phyloP scores from a whole-genome alignment of 75 land plant species.

The Chamaecyparis obtusa region DNA sequence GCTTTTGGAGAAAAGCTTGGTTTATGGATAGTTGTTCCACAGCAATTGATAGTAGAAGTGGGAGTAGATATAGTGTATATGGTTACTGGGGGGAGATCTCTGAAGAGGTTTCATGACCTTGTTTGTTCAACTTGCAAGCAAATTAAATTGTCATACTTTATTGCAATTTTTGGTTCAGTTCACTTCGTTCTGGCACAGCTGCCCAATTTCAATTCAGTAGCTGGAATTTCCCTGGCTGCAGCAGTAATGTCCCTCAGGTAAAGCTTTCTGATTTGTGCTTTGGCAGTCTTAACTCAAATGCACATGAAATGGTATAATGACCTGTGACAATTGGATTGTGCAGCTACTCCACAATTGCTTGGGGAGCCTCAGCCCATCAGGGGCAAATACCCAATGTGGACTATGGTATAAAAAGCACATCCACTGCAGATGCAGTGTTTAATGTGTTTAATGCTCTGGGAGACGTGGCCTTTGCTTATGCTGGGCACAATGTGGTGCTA shows the following conservation, averaged over 20 bases:
- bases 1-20: slow-evolving; percentile 67
- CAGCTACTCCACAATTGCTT: slow-evolving; percentile 66
- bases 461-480: slow-evolving; percentile 62
- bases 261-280: background rate
- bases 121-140: slow-evolving; percentile 25
- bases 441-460: slow-evolving; percentile 54
- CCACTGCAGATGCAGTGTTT: slow-evolving; percentile 29
- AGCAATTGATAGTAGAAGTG: slow-evolving; percentile 59
- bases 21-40: slow-evolving; percentile 68
- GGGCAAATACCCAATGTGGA: slow-evolving; percentile 19
- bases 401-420: slow-evolving; percentile 15
- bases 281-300: background rate
- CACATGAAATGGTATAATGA: background rate
- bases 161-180: slow-evolving; percentile 56
- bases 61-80: slow-evolving; percentile 64
- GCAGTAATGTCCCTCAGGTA: slow-evolving; percentile 78
- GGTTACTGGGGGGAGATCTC: slow-evolving; percentile 79
- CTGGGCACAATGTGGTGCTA: slow-evolving; percentile 67
- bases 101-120: slow-evolving; percentile 40
- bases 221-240: slow-evolving; percentile 56
- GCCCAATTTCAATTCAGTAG: slow-evolving; percentile 65
- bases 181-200: slow-evolving; percentile 59
- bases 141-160: slow-evolving; percentile 48
- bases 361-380: slow-evolving; percentile 32
- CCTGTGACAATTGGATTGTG: background rate